Base-by-base conservation (phyloP, 192 early-diverging fungal genomes). In the Glomus cerebriforme region DNA sequence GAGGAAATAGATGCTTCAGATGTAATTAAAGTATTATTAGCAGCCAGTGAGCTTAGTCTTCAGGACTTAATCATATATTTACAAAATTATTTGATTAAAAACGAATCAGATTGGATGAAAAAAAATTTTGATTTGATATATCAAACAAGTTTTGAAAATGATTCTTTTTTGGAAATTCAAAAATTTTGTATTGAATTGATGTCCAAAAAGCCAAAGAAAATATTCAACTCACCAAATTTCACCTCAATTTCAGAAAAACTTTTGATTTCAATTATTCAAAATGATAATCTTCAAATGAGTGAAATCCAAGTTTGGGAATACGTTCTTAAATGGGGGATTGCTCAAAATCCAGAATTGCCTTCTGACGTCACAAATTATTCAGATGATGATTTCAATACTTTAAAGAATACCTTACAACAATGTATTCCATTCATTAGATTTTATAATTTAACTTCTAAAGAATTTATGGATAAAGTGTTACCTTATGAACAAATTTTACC, bases 241-340 rank as follows among this genome's bases (percentile, higher is more conserved):
- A 32, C 12, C 24, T 8, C 35, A 47, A n/a, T 71, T 27, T 12
- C 22, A 39, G 69, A 71, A 47, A 47, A 39, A 15, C 7, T 27
- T 12, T 43, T n/a, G n/a, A n/a, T n/a, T n/a, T n/a, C n/a, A n/a
- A n/a, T n/a, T n/a, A n/a, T n/a, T n/a, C n/a, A n/a, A 47, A 31
- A 27, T 24, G 69, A 71, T 47, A 37, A 71, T 47, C 27, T 71
- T 17, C 37, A 47, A n/a, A n/a, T n/a, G n/a, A n/a, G n/a, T n/a
- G n/a, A n/a, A n/a, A n/a, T n/a, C n/a, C n/a, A n/a, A n/a, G n/a
- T n/a, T n/a, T n/a, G n/a, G n/a, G n/a, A n/a, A n/a, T n/a, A n/a
- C 26, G 47, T 27, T 49, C 19, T 72, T 15, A 54, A 17, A 49
- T 72, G 70, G 43, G 70, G 70, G 45, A 9, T 72, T 49, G 70